Evolutionary conservation across 768 basidiomycete species (phyloP), one percentile per base, ranked within the genome.

Genomic region (Lactifluus echinatus): DNA sequence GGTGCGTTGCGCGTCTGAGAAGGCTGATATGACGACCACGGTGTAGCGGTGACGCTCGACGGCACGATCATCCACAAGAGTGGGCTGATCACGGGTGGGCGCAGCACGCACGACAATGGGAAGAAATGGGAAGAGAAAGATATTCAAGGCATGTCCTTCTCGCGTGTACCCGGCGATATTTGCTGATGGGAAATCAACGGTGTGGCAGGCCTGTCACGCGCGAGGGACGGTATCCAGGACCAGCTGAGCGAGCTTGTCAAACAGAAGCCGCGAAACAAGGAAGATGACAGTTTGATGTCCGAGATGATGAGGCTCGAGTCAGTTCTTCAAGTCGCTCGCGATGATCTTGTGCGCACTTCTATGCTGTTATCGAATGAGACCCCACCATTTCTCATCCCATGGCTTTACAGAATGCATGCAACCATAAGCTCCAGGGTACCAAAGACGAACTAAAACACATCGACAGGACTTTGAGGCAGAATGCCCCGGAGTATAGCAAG

Each of bases 11-110:
- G 40, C 6, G 8, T 53, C 24, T 10, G 10, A 24, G 23, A 21
- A 23, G 31, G 3, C 17, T 50, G 34, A 54, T 34, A 19, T 12
- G 2, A 44, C 29, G 51, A 5, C n/a, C 43, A 43, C 33, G 40
- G 29, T 24, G 40, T 56, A 94, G 96, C 94, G 58, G 96, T 99
- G 21, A 96, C 96, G 0, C 75, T 99, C 42, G 94, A 98, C 43
- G 96, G 96, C 1, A 98, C 94, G 2, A 76, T 99, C 59, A 97
- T 99, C 46, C 96, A 99, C 71, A 94, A 94, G 74, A 93, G 91
- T 63, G 96, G 96, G 59, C 73, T 95, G 46, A 98, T 99, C 67
- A 99, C 96, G 33, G 96, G 96, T 73, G 96, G 96, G 26, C 77
- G 83, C 47, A 90, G 91, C 64, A 79, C 85, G 0, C 85, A 86